Conservation (phyloP, 331 rosid genomes). For the Arachis monticola region DNA sequence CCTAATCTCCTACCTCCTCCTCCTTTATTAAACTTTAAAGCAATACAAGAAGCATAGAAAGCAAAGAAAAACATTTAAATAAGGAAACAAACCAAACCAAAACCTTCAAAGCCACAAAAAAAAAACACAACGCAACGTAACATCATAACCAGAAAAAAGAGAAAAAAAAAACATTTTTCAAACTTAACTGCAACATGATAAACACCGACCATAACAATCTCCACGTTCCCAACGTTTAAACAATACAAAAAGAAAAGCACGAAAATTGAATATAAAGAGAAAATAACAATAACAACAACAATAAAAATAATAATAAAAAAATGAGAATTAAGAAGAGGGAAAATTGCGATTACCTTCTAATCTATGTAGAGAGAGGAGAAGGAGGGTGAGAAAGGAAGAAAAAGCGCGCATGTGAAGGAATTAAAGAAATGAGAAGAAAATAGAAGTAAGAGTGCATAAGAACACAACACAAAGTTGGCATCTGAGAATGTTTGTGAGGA, state of each 20-base stretch:
- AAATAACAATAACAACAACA: neutral
- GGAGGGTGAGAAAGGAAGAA: neutral
- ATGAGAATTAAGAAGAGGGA: neutral
- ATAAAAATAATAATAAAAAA: neutral
- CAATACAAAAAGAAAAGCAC: neutral
- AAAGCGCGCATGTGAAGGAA: constrained; percentile 28
- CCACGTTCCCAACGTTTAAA: constrained; percentile 13
- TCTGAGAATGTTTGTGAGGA: constrained; percentile 60
- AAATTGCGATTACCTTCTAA: neutral
- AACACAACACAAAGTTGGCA: constrained; percentile 27
- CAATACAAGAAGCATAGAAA: constrained; percentile 6
- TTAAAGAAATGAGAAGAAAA: neutral
- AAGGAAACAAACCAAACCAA: constrained; percentile 14
- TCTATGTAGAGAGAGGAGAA: neutral
- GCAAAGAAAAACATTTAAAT: neutral
- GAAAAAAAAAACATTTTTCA: neutral
- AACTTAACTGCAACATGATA: constrained; percentile 11
- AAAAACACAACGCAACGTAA: neutral
- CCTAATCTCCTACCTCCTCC: constrained; percentile 30
- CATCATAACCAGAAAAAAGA: neutral
- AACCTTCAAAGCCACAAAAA: constrained; percentile 16
- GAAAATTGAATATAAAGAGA: neutral
- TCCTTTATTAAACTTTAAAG: neutral
- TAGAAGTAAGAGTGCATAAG: too few relatives aligned
- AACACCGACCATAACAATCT: constrained; percentile 12